These are phyloP conservation scores for Colletotrichum magnum DNA, from an alignment of 2,329 filamentous ascomycete genomes.

Conservation along the genomic window DNA sequence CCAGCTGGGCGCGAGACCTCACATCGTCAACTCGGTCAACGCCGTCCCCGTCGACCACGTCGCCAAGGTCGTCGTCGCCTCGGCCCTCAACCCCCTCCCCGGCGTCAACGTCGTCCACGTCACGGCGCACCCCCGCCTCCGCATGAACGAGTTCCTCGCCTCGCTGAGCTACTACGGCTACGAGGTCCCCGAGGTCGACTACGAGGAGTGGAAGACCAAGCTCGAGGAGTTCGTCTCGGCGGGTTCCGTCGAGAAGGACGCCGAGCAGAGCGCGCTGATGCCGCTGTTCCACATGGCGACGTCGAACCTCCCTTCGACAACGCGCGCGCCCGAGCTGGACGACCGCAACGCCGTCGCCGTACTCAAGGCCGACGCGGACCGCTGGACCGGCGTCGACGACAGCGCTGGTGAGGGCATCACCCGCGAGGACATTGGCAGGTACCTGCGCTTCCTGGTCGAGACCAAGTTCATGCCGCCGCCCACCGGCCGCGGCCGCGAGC, in stretches of 20 bases:
- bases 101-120: constrained; percentile 77
- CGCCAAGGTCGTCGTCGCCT: constrained; percentile 82
- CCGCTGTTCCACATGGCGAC: constrained; percentile 82
- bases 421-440: constrained; percentile 69
- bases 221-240: constrained; percentile 79
- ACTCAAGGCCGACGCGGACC: constrained; percentile 67
- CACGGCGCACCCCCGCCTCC: constrained; percentile 83
- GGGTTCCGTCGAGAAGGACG: constrained; percentile 57
- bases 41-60: constrained; percentile 90
- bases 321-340: constrained; percentile 80
- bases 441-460: constrained; percentile 63
- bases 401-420: constrained; percentile 68
- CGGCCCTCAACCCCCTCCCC: constrained; percentile 74
- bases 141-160: constrained; percentile 83
- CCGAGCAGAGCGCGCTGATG: constrained; percentile 49
- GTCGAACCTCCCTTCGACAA: constrained; percentile 73
- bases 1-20: constrained; percentile 80
- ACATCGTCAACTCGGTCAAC: constrained; percentile 90
- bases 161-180: constrained; percentile 82
- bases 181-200: constrained; percentile 74
- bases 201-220: constrained; percentile 76
- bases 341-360: constrained; percentile 74
- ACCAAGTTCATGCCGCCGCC: constrained; percentile 57
- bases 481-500: constrained; percentile 46
- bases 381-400: constrained; percentile 62